phyloP scores from a whole-genome alignment of 2,329 filamentous ascomycete species.

The Penicillium sp. region DNA sequence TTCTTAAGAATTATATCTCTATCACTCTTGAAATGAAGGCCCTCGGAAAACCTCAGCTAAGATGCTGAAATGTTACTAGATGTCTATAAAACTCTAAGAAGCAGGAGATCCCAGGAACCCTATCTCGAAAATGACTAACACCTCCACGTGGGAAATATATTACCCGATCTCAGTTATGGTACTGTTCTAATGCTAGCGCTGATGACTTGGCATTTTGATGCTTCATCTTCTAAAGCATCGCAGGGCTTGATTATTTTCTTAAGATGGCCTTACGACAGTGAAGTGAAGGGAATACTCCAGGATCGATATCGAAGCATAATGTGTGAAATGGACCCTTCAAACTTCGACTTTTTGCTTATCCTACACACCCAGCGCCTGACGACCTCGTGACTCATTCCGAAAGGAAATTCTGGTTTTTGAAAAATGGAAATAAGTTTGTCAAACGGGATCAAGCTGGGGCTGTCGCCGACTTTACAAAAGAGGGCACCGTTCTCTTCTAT shows the following conservation, averaged over 20 bases:
- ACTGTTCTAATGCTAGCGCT: background rate
- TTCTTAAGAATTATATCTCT: background rate
- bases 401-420: too few species aligned
- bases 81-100: background rate
- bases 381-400: too few species aligned
- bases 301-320: too few species aligned
- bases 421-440: too few species aligned
- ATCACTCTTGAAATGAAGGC: background rate
- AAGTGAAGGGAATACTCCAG: too few species aligned
- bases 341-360: too few species aligned
- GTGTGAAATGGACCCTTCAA: too few species aligned
- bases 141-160: background rate
- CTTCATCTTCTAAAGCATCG: background rate
- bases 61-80: background rate
- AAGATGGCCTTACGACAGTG: background rate
- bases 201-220: slow-evolving; percentile 1
- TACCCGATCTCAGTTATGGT: background rate
- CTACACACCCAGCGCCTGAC: too few species aligned
- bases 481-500: too few species aligned
- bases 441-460: too few species aligned
- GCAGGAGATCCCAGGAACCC: background rate
- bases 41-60: background rate
- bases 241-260: background rate
- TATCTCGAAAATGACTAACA: background rate
- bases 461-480: too few species aligned